Evolutionary conservation across 208 protist species (phyloP), one percentile per base, ranked within the genome.

Genomic region (Acanthamoeba lenticulata): DNA sequence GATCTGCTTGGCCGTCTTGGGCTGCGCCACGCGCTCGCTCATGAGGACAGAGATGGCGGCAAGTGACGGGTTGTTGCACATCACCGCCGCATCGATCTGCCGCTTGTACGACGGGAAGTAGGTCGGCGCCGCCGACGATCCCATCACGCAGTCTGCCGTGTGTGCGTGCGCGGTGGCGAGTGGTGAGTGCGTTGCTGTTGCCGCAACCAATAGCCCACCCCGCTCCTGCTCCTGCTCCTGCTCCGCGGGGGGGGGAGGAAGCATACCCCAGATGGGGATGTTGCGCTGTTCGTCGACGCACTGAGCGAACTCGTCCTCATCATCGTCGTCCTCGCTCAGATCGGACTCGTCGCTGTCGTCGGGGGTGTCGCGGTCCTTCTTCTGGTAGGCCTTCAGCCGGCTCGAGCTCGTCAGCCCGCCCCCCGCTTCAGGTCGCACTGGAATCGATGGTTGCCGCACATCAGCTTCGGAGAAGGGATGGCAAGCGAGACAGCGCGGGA

Each of bases 61-160:
- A 32, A 91, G 57, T 1, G 85, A 17, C 36, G 85, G 85, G 38
- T 91, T 72, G 57, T 91, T 91, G 57, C 85, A 91, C 85, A 91
- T 91, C 27, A 91, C 85, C 32, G 55, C 85, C 32, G 55, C 85
- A 34, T 91, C 85, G 27, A 91, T 36, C 38, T 72, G 57, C 36
- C 85, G 32, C 57, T 91, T 91, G 55, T 91, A 91, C 47, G 55
- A 74, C 29, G 85, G 85, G 49, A 91, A 91, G 17, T 91, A 91
- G 27, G 85, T 91, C 24, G 85, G 85, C 21, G 85, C 85, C 38
- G 85, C 85, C 57, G 85, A 65, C 21, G 85, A 91, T 38, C 85
- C 85, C 85, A 91, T 91, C 29, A 91, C 85, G 27, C 85, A 91
- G 15, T 91, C 85, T 72, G 74, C 13, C 7, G 29, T n/a, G n/a